These are phyloP conservation scores for Colletotrichum camelliae DNA, from an alignment of 2,329 filamentous ascomycete species.

Conservation along the genomic window DNA sequence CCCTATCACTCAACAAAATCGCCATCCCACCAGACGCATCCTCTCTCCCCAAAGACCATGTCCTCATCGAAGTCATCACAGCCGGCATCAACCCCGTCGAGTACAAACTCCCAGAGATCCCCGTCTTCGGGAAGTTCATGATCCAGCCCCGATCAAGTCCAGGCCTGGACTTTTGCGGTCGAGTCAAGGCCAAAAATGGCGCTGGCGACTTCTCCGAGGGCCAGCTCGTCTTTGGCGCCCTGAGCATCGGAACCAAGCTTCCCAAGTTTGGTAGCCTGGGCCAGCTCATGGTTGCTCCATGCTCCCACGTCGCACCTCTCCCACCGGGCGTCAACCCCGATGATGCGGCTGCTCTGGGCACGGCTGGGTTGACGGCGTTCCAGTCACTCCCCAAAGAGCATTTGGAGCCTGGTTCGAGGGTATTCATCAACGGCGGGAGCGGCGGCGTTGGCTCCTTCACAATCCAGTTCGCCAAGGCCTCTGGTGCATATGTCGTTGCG, in stretches of 20 bases:
- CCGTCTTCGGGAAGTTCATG: slow-evolving; percentile 34
- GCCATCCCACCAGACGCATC: neutral
- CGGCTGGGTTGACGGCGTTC: slow-evolving; percentile 27
- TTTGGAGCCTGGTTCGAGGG: neutral
- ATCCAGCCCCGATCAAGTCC: slow-evolving; percentile 28
- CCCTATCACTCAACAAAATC: neutral
- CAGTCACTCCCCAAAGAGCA: slow-evolving; percentile 22
- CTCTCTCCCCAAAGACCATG: slow-evolving; percentile 26
- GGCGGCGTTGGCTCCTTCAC: slow-evolving; percentile 42
- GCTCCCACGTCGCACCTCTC: neutral
- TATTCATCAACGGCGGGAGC: slow-evolving; percentile 41
- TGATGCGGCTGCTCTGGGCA: slow-evolving; percentile 27
- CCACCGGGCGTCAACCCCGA: slow-evolving; percentile 17
- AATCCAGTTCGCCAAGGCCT: slow-evolving; percentile 41
- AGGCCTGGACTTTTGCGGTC: slow-evolving; percentile 56
- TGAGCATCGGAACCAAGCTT: neutral
- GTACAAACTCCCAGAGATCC: slow-evolving; percentile 48
- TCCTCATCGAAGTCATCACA: slow-evolving; percentile 48
- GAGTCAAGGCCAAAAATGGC: slow-evolving; percentile 37
- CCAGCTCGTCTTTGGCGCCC: slow-evolving; percentile 25
- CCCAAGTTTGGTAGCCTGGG: slow-evolving; percentile 22
- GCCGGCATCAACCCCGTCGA: slow-evolving; percentile 53
- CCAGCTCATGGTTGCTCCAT: slow-evolving; percentile 17
- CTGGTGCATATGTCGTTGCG: slow-evolving; percentile 36
- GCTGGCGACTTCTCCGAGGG: slow-evolving; percentile 5